Base-by-base conservation (phyloP, 1,139 yeast genomes). In the Ogataea hybrid region DNA sequence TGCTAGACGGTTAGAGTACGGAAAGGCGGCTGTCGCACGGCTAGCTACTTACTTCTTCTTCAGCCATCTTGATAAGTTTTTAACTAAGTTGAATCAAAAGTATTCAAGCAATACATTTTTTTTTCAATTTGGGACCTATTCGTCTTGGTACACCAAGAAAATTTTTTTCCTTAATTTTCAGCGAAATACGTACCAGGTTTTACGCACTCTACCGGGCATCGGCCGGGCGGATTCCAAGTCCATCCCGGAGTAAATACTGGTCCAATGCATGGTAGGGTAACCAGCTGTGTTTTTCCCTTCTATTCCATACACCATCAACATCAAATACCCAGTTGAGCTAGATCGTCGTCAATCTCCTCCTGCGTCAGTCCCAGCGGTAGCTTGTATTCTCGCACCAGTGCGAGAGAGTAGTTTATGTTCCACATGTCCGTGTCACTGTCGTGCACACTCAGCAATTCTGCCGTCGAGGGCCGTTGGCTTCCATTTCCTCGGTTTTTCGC, bases 41-140 rank as follows among this genome's bases (percentile, higher is more conserved):
- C 32, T 25, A 29, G n/a, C 31, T 50, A 75, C 81, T 61, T 75
- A 75, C 81, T 64, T 81, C 86, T 79, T 81, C 87, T 65, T 81
- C 86, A 79, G 86, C 79, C 87, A 81, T 81, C 56, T 61, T 77
- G 55, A 29, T 34, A 32, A 31, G 31, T 43, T 42, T 38, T 36
- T 37, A 25, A 43, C 41, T 39, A 36, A 35, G 32, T 41, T 42
- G 39, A 38, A 34, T 35, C 41, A 41, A 37, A 40, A 33, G 38
- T 37, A 32, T 35, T 37, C 35, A 43, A 41, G 47, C 47, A 44
- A 44, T 37, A 39, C 42, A 39, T 27, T 39, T 40, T 32, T 28
- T 44, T 42, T 42, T 41, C 43, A 45, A 17, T 42, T 42, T 42
- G 15, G 41, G 42, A 42, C 31, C 29, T 35, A 37, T 40, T 39